phyloP scores from a whole-genome alignment of 2,329 filamentous ascomycete species.

The Ceratocystis variospora region DNA sequence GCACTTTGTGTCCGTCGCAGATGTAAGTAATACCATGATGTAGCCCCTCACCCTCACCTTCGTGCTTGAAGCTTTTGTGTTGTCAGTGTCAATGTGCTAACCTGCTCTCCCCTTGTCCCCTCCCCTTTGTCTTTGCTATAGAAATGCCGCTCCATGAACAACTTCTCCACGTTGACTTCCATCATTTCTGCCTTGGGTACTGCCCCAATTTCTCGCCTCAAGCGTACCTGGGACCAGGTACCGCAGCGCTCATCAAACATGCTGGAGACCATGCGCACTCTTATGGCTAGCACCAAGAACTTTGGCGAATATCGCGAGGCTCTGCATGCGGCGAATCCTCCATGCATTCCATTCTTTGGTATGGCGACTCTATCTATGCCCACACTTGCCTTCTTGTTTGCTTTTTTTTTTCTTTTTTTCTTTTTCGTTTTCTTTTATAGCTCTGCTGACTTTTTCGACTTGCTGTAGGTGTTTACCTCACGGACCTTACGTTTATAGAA shows the following conservation, averaged over 20 bases:
- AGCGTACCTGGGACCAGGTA: conserved; percentile 87
- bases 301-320: conserved; percentile 94
- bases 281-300: conserved; percentile 97
- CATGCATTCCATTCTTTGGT: conserved; percentile 98
- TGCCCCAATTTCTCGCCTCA: conserved; percentile 84
- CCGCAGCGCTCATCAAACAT: conserved; percentile 68
- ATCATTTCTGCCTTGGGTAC: conserved; percentile 94
- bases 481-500: conserved; percentile 95
- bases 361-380: conserved; percentile 25
- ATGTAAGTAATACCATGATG: conserved; percentile 50
- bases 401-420: too few relatives aligned
- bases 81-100: conserved; percentile 21
- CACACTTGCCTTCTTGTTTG: background rate
- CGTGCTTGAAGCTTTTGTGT: background rate
- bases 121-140: conserved; percentile 26
- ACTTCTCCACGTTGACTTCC: conserved; percentile 92
- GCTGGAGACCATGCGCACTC: conserved; percentile 77
- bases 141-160: conserved; percentile 91
- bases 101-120: background rate
- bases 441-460: background rate
- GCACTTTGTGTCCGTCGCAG: conserved; percentile 90
- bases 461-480: conserved; percentile 72
- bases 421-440: too few relatives aligned
- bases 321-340: conserved; percentile 81
- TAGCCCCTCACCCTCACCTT: background rate